Percentiles rank a stretch among this genome's conserved stretches.
Evolutionary conservation across 2,329 filamentous ascomycete species (phyloP).

Genomic region (Chaetomiaceae sp.): DNA sequence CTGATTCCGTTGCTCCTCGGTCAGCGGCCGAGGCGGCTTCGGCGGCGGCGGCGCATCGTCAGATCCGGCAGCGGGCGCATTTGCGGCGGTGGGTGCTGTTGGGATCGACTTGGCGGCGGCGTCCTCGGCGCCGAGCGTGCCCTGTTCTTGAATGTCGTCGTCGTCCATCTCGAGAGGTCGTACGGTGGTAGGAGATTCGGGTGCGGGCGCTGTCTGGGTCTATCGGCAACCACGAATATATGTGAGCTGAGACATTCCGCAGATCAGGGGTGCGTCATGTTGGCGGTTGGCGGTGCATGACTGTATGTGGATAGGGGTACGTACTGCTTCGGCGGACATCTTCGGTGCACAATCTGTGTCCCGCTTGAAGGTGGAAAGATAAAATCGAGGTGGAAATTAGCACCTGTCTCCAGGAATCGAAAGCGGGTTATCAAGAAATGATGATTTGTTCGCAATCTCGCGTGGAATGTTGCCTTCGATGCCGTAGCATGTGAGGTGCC

Average conservation of each 20-base stretch:
- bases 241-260: conserved; percentile 10
- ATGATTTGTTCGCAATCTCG: background rate
- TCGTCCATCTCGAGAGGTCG: conserved; percentile 65
- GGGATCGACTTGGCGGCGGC: conserved; percentile 28
- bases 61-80: conserved; percentile 32
- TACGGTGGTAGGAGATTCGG: conserved; percentile 64
- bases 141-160: conserved; percentile 62
- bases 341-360: no score
- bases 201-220: conserved; percentile 42
- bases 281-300: background rate
- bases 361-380: no score
- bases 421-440: background rate
- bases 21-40: conserved; percentile 81
- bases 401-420: background rate
- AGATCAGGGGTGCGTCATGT: conserved; percentile 13
- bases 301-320: background rate
- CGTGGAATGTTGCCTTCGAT: conserved; percentile 13
- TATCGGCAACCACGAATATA: conserved; percentile 27
- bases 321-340: conserved; percentile 14
- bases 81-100: conserved; percentile 26
- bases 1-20: conserved; percentile 78
- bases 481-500: conserved; percentile 21
- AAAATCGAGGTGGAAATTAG: no score
- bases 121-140: conserved; percentile 42
- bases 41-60: conserved; percentile 60